Base-by-base conservation (phyloP, 768 basidiomycete genomes). In the Mycena crocata region DNA sequence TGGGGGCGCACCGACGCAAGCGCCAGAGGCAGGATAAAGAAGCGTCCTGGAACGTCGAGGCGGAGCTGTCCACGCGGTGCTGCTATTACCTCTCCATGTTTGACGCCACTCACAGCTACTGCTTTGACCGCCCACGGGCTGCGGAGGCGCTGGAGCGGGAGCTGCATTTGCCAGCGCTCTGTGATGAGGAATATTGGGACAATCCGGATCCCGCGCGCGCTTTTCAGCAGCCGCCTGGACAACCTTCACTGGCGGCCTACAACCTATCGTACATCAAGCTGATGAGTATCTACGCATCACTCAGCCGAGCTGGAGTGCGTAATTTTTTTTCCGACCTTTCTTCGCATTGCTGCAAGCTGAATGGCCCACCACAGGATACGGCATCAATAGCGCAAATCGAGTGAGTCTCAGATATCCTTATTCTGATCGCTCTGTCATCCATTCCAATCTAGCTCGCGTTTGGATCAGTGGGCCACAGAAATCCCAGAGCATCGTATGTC, bases 101-200 rank as follows among this genome's bases (percentile, higher is more conserved):
- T 59, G 79, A 81, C 46, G 66, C 79, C 42, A 42, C 73, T 21
- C 67, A 72, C 60, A 76, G 78, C 37, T 73, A 76, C 1, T 78
- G 79, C 8, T 80, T 88, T 40, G 89, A 88, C 4, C 77, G 89
- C 21, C 86, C 86, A 2, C 80, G 86, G 46, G 84, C 60, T 24
- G 13, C 32, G 14, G 26, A 19, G 31, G 51, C 42, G 1, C 37
- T 45, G 52, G 84, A 84, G 62, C 85, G 85, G 68, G 87, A 87
- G 55, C 77, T 85, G 17, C 84, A 85, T 57, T 74, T 83, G 31
- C 86, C 86, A 48, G 80, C 83, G 1, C 82, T 83, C 37, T 84
- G 88, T n/a, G n/a, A n/a, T 68, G 80, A 82, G 71, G 79, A 81
- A 66, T 87, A 84, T 65, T 88, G 86, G 86, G 77, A 80, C n/a